A percentile compares a stretch with the other conserved stretches of the same genome.
phyloP scores from a whole-genome alignment of 371 early-diverging fungal species.

The Actinomortierella wolfii region DNA sequence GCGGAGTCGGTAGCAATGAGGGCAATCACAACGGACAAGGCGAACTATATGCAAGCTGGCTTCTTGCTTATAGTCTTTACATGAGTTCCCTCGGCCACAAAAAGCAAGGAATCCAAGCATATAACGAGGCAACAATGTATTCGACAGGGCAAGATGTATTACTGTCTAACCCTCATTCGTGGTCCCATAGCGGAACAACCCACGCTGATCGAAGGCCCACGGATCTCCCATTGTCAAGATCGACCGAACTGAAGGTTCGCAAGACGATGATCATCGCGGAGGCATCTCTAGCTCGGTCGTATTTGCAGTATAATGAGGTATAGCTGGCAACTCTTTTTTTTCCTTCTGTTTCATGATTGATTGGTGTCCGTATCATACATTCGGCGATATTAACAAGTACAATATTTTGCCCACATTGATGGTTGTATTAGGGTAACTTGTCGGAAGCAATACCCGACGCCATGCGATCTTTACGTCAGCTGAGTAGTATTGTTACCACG shows the following conservation, averaged over 20 bases:
- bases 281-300: conserved; percentile 36
- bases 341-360: too few species aligned
- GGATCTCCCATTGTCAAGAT: conserved; percentile 5
- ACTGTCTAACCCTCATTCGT: not conserved
- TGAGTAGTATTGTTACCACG: conserved; percentile 25
- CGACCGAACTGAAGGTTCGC: conserved; percentile 14
- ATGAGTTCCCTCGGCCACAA: conserved; percentile 27
- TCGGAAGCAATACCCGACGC: conserved; percentile 37
- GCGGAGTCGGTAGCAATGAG: not conserved
- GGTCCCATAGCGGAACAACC: not conserved
- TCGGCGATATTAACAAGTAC: too few species aligned
- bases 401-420: too few species aligned
- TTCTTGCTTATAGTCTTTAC: conserved; percentile 32
- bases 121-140: conserved; percentile 24
- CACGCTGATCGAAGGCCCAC: not conserved
- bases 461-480: conserved; percentile 22
- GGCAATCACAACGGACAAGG: not conserved
- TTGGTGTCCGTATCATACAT: too few species aligned
- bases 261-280: conserved; percentile 22
- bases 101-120: conserved; percentile 15
- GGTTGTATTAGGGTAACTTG: conserved; percentile 17
- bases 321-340: too few species aligned
- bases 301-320: conserved; percentile 17
- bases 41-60: conserved; percentile 24
- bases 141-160: conserved; percentile 2